Base-by-base conservation (phyloP, 2,329 filamentous ascomycete genomes). In the Arthrobotrys pseudoclavata region DNA sequence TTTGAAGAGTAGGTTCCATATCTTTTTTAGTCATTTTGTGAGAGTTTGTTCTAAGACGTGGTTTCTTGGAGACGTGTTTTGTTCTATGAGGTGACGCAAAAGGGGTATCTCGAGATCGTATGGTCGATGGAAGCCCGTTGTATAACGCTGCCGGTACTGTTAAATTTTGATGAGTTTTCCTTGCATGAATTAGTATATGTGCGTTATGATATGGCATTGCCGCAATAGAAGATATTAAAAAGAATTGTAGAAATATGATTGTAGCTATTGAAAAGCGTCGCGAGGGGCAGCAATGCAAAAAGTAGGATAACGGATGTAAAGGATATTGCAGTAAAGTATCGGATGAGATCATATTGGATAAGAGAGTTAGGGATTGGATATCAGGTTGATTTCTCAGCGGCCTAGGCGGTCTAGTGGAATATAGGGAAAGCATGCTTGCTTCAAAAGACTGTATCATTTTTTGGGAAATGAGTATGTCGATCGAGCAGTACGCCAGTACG, bases 1-100 rank as follows among this genome's bases (percentile, higher is more conserved):
- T 72, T 3, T 61, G 47, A 45, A 57, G 29, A 26, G 29, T 29
- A 12, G 47, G 57, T 22, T 68, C 52, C 13, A 42, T 24, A 15
- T 63, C 53, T 26, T 48, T 52, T 62, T 47, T 45, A 18, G 66
- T 66, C 72, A 76, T 76, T 24, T 66, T 52, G 26, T 24, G 26
- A 40, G 34, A 37, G 48, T 47, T 52, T 69, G 40, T 24, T 61
- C 57, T 55, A 9, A 1, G 18, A 15, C 64, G 40, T 62, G 34
- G 63, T 48, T 42, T 40, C 18, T 60, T 60, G 6, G 31, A 40
- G 9, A 37, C 6, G 5, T 60, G 61, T 20, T 53, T 47, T 47
- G 22, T 15, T 20, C 15, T 15, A 40, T 55, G 50, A 15, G 69
- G 37, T 31, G 53, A 69, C 20, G 48, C 31, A 15, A 64, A 29